Conservation (phyloP, 2,329 filamentous ascomycete species). For the Didymella pinodella region DNA sequence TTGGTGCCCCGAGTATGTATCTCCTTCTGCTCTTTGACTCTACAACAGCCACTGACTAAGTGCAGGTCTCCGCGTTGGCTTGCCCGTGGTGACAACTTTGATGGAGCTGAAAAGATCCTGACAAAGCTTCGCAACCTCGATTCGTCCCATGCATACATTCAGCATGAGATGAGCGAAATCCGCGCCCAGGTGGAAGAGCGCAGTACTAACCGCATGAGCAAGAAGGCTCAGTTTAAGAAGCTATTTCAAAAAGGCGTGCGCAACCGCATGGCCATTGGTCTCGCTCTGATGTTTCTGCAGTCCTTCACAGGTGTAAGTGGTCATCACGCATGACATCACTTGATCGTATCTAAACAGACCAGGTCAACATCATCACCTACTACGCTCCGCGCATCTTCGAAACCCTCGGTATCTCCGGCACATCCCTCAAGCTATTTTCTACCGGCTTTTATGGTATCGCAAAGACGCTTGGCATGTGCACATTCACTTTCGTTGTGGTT, state of each 20-base stretch:
- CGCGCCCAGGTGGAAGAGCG: constrained; percentile 46
- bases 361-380: constrained; percentile 49
- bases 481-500: constrained; percentile 51
- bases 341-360: constrained; percentile 11
- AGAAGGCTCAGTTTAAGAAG: constrained; percentile 45
- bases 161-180: constrained; percentile 60
- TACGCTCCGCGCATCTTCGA: constrained; percentile 51
- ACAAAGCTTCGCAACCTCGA: constrained; percentile 57
- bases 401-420: constrained; percentile 56
- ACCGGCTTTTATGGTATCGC: constrained; percentile 61
- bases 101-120: constrained; percentile 53
- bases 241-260: constrained; percentile 51
- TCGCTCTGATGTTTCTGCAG: constrained; percentile 51
- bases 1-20: constrained; percentile 46
- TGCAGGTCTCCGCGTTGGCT: constrained; percentile 30
- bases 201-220: constrained; percentile 40
- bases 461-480: constrained; percentile 51
- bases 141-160: constrained; percentile 54
- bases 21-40: neutral
- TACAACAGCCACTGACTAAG: neutral
- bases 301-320: constrained; percentile 45
- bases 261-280: constrained; percentile 51
- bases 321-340: neutral
- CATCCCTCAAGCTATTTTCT: constrained; percentile 54
- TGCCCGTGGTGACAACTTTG: constrained; percentile 42